Evolutionary conservation across 495 filamentous ascomycete species (phyloP).

Genomic region (Zalerion maritima): DNA sequence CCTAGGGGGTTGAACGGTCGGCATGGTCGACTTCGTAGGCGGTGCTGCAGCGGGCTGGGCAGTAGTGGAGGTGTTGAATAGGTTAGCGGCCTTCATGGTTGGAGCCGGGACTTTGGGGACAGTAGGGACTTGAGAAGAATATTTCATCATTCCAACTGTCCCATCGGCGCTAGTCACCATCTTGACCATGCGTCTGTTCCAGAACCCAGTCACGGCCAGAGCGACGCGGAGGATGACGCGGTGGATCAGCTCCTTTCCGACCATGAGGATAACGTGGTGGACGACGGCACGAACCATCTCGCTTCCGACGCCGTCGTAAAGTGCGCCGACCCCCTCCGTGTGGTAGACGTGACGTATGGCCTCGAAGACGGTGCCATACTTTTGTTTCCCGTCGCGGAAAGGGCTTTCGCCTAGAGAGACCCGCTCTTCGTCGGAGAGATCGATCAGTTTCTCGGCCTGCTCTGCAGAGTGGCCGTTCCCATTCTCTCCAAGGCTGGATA

Average conservation of each 20-base stretch:
- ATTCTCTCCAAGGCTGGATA: slow-evolving; percentile 8
- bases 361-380: slow-evolving; percentile 41
- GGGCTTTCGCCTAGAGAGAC: slow-evolving; percentile 2
- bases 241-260: slow-evolving; percentile 74
- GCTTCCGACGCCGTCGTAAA: slow-evolving; percentile 65
- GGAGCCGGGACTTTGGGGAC: no score
- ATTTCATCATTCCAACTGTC: no score
- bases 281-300: slow-evolving; percentile 80
- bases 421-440: slow-evolving; percentile 8
- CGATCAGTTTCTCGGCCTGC: background rate
- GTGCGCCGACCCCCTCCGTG: slow-evolving; percentile 48
- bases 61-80: no score
- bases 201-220: no score
- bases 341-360: slow-evolving; percentile 47
- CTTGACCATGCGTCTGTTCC: no score
- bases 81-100: no score
- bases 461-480: background rate
- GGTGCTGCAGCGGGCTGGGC: no score
- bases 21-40: no score
- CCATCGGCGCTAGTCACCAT: no score
- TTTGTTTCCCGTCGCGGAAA: slow-evolving; percentile 10
- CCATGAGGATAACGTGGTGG: slow-evolving; percentile 78
- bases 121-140: no score
- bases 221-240: slow-evolving; percentile 28
- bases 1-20: no score